Conservation (phyloP, 176 grass and related monocot species). For the Pharus latifolius region DNA sequence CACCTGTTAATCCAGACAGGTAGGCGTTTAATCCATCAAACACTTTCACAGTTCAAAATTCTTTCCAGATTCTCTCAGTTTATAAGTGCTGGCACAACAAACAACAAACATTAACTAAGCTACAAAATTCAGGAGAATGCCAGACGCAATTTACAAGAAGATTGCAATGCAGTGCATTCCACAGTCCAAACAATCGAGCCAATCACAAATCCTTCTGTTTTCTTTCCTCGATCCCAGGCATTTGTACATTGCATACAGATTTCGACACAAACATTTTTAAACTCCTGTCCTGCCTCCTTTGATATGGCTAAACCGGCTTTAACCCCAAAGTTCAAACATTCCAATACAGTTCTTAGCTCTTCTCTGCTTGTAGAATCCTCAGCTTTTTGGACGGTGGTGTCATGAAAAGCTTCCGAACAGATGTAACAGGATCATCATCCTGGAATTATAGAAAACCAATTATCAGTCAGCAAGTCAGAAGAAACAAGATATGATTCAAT, state of each 20-base stretch:
- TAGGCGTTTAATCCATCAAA: neutral
- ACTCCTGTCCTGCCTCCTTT: neutral
- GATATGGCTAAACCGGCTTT: neutral
- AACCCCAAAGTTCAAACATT: neutral
- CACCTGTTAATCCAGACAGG: neutral
- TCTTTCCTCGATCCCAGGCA: neutral
- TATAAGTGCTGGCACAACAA: neutral
- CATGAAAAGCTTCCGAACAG: constrained; percentile 81
- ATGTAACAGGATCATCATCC: constrained; percentile 70
- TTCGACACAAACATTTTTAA: neutral
- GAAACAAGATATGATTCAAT: constrained; percentile 19
- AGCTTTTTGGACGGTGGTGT: constrained; percentile 42
- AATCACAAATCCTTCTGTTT: neutral
- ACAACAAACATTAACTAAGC: constrained; percentile 10
- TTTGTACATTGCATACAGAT: neutral
- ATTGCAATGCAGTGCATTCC: neutral
- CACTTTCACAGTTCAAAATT: neutral
- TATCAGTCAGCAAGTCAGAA: neutral
- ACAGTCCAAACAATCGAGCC: neutral
- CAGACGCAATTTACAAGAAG: neutral
- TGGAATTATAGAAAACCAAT: constrained; percentile 37
- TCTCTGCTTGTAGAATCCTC: constrained; percentile 27
- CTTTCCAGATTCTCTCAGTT: neutral
- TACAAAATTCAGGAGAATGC: constrained; percentile 15
- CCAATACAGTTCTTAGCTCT: constrained; percentile 19